Conservation (phyloP, 2,329 filamentous ascomycete genomes). For the Botrytis cinerea region DNA sequence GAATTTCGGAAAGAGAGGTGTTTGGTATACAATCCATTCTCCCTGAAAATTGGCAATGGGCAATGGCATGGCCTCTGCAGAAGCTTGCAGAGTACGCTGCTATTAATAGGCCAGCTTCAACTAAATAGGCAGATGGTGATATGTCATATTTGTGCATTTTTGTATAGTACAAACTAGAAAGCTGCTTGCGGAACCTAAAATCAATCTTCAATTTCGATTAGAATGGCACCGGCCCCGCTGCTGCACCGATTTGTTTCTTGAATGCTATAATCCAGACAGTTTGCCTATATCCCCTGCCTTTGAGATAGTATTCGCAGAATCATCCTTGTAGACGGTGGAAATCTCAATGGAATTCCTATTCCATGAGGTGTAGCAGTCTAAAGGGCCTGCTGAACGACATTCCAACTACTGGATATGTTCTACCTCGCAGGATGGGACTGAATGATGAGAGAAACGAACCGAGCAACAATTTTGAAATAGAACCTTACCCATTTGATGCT, state of each 20-base stretch:
- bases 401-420: neutral
- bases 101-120: neutral
- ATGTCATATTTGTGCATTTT: neutral
- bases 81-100: neutral
- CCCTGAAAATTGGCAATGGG: conserved; percentile 1
- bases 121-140: neutral
- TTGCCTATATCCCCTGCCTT: neutral
- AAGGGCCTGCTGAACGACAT: neutral
- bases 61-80: neutral
- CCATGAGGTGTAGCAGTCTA: neutral
- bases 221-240: neutral
- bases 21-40: conserved; percentile 1
- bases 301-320: neutral
- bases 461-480: neutral
- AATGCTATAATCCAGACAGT: neutral
- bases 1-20: neutral
- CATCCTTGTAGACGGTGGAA: neutral
- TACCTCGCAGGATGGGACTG: neutral
- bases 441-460: neutral
- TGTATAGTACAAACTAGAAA: neutral
- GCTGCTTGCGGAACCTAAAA: neutral
- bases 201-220: neutral
- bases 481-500: neutral
- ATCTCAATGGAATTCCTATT: neutral
- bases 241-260: neutral